Base-by-base conservation (phyloP, 2,329 filamentous ascomycete genomes). In the Fusarium scirpi region DNA sequence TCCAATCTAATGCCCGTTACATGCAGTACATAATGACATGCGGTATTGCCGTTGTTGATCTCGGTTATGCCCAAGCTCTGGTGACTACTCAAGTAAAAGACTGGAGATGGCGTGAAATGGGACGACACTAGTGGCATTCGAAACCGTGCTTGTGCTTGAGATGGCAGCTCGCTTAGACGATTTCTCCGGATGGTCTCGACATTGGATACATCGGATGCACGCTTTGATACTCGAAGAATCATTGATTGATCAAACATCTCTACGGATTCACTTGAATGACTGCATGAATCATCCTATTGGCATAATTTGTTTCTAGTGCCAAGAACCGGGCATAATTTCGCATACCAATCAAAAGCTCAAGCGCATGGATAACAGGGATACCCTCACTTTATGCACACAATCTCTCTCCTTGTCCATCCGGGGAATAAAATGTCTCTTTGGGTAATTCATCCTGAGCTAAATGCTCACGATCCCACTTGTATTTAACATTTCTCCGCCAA, bases 371-470 rank as follows among this genome's bases (percentile, higher is more conserved):
- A n/a, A n/a, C 57, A 67, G 57, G 64, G 64, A 22, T 62, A 52
- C 30, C 40, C 57, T 67, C 58, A 67, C 30, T 38, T 58, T 49
- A 67, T 67, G 63, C 64, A 67, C 29, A 25, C 24, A 61, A 55
- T 25, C 18, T 32, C 38, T 32, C 6, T 12, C 30, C 38, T 20
- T 32, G 30, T 41, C 41, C 24, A 44, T 55, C 63, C 29, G 62
- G 61, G 53, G 54, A 65, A 60, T 32, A 65, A 41, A 55, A 43
- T n/a, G 18, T 48, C 46, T 24, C 25, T 44, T 54, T 30, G 47
- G 62, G 44, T 18, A 52, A 27, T 38, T 56, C 62, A 18, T 38
- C 63, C 32, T 47, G 38, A 62, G 30, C 55, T 66, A 46, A 61
- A 56, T 61, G n/a, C 38, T 65, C 44, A 58, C 30, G 7, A 41